phyloP scores from a whole-genome alignment of 192 early-diverging fungal genomes.

The Phycomyces blakesleeanus region DNA sequence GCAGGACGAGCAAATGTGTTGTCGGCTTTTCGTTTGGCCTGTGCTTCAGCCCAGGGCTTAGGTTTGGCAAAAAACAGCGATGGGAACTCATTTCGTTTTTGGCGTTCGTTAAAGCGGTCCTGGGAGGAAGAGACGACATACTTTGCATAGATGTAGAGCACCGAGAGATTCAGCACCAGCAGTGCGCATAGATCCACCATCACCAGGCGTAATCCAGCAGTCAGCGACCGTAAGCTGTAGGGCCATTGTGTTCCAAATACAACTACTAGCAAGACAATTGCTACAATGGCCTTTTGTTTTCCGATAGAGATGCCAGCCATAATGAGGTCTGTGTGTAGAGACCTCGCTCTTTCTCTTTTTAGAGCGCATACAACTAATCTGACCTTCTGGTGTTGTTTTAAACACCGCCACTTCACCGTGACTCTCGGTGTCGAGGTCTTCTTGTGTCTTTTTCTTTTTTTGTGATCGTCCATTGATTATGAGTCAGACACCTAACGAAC shows the following conservation, averaged over 20 bases:
- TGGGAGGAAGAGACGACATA: slow-evolving; percentile 24
- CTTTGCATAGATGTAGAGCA: slow-evolving; percentile 29
- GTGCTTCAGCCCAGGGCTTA: slow-evolving; percentile 1
- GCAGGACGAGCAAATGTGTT: slow-evolving; percentile 2
- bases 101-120: not conserved
- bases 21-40: slow-evolving; percentile 1
- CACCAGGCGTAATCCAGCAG: not conserved
- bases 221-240: not conserved
- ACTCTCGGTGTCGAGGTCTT: too few relatives aligned
- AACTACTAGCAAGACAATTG: too few relatives aligned
- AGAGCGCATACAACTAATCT: too few relatives aligned
- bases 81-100: slow-evolving; percentile 9
- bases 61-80: slow-evolving; percentile 10
- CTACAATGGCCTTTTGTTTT: too few relatives aligned
- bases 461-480: not conserved
- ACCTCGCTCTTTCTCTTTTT: too few relatives aligned
- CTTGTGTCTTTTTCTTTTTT: not conserved
- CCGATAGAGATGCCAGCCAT: too few relatives aligned
- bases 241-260: slow-evolving; percentile 8
- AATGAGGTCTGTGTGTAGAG: too few relatives aligned
- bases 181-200: slow-evolving; percentile 16
- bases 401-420: too few relatives aligned
- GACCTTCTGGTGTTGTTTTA: too few relatives aligned
- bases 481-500: not conserved
- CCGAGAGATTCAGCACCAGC: slow-evolving; percentile 19